Conservation (phyloP, 495 filamentous ascomycete species). For the Xylaria scruposa region DNA sequence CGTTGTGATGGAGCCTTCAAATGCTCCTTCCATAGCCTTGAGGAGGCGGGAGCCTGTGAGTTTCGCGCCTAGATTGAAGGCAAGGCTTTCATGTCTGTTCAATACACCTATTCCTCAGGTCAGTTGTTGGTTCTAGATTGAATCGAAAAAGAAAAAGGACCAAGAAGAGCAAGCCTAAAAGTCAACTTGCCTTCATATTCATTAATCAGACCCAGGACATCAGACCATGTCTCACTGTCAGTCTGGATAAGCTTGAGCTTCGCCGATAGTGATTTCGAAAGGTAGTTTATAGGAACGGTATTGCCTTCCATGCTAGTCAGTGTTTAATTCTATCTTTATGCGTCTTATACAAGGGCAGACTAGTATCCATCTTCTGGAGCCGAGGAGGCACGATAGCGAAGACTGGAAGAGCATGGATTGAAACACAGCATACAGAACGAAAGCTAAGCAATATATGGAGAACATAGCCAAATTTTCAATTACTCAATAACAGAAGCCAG, state of each 20-base stretch:
- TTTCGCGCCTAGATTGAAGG: conserved; percentile 82
- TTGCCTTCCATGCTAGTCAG: conserved; percentile 41
- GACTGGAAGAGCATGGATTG: neutral
- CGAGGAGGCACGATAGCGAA: neutral
- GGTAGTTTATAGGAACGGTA: conserved; percentile 81
- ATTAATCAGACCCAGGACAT: conserved; percentile 67
- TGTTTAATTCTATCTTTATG: conserved; percentile 24
- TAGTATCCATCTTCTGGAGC: conserved; percentile 17
- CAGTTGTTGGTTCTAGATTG: conserved; percentile 22
- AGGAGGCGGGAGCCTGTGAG: conserved; percentile 82
- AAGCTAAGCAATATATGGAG: conserved; percentile 26
- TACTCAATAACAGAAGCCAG: conserved; percentile 23
- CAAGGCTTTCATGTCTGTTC: conserved; percentile 83
- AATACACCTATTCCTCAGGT: conserved; percentile 63
- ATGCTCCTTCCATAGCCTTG: conserved; percentile 83
- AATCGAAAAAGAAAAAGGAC: neutral
- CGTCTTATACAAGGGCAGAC: neutral
- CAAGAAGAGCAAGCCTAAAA: neutral
- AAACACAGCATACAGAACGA: conserved; percentile 24
- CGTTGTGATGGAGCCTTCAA: conserved; percentile 79
- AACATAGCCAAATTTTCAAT: conserved; percentile 7
- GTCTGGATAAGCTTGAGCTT: conserved; percentile 55
- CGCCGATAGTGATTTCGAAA: conserved; percentile 50
- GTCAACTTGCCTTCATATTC: conserved; percentile 68
- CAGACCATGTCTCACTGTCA: conserved; percentile 51